Evolutionary conservation across 306 rosid species (phyloP).

Genomic region (Prunus davidiana): DNA sequence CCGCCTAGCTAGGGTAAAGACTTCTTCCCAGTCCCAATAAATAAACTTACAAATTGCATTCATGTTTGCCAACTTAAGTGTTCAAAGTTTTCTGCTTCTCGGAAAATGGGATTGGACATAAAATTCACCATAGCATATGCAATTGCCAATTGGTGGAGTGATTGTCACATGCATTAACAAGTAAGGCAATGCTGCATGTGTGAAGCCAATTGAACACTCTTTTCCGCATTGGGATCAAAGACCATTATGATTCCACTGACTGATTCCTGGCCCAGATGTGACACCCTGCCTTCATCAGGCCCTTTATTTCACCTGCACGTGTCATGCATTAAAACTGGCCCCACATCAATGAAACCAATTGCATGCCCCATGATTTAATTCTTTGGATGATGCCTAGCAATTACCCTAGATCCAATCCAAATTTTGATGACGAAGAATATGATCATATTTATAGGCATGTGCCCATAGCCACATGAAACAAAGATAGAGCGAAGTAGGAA

Average conservation of each 20-base stretch:
- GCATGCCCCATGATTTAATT: background rate
- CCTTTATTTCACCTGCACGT: conserved; percentile 18
- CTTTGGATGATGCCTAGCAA: background rate
- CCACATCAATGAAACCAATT: conserved; percentile 9
- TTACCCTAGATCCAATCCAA: too few relatives aligned
- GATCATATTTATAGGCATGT: background rate
- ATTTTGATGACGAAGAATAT: background rate
- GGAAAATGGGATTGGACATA: background rate
- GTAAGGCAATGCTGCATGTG: background rate
- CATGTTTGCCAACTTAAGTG: background rate
- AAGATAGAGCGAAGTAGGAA: too few relatives aligned
- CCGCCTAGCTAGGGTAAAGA: too few relatives aligned
- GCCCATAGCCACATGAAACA: background rate
- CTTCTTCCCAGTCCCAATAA: too few relatives aligned
- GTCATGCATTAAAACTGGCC: conserved; percentile 16
- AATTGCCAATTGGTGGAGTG: background rate
- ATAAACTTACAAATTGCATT: background rate
- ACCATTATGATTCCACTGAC: background rate
- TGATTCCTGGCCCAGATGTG: conserved; percentile 11
- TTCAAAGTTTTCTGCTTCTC: background rate
- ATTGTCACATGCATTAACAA: background rate
- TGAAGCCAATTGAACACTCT: background rate
- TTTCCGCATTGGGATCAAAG: background rate
- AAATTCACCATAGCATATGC: background rate
- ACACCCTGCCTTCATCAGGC: conserved; percentile 13